A percentile compares a stretch with the other conserved stretches of the same genome.
Conservation (phyloP, 768 basidiomycete species). For the Russula foetens region DNA sequence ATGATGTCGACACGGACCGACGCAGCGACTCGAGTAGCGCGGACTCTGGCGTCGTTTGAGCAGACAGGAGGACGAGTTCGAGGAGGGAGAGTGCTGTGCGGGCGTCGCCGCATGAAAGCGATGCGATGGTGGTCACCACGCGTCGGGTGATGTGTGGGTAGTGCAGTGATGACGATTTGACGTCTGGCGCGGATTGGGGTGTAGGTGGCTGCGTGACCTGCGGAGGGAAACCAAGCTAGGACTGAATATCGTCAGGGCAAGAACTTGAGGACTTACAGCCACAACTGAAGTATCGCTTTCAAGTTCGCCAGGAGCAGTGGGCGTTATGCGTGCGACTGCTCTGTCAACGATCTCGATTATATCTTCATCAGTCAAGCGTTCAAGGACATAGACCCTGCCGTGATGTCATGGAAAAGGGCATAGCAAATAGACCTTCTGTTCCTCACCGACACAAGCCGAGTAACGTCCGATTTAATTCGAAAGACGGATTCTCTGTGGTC, state of each 20-base stretch:
- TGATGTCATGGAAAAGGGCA: neutral
- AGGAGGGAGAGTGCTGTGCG: conserved; percentile 71
- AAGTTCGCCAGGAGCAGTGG: neutral
- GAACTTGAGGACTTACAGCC: neutral
- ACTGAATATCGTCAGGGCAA: neutral
- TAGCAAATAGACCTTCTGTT: conserved; percentile 1
- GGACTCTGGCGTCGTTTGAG: conserved; percentile 34
- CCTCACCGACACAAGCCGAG: conserved; percentile 68
- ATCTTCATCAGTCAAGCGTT: conserved; percentile 57
- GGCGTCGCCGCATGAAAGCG: conserved; percentile 61
- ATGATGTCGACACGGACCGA: conserved; percentile 55
- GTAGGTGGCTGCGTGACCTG: neutral
- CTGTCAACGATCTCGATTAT: conserved; percentile 49
- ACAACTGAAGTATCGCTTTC: neutral
- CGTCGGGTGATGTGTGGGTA: conserved; percentile 38
- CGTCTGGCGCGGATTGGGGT: conserved; percentile 15
- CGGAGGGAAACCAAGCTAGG: neutral
- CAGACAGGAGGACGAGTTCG: conserved; percentile 53
- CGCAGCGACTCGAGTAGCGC: conserved; percentile 49
- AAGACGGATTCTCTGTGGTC: conserved; percentile 87
- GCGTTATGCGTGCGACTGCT: conserved; percentile 34
- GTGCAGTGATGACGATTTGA: conserved; percentile 12
- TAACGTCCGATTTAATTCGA: conserved; percentile 66
- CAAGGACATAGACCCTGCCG: conserved; percentile 64
- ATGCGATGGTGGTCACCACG: conserved; percentile 41